Base-by-base conservation (phyloP, 2,329 filamentous ascomycete genomes). In the Botrytis fragariae region DNA sequence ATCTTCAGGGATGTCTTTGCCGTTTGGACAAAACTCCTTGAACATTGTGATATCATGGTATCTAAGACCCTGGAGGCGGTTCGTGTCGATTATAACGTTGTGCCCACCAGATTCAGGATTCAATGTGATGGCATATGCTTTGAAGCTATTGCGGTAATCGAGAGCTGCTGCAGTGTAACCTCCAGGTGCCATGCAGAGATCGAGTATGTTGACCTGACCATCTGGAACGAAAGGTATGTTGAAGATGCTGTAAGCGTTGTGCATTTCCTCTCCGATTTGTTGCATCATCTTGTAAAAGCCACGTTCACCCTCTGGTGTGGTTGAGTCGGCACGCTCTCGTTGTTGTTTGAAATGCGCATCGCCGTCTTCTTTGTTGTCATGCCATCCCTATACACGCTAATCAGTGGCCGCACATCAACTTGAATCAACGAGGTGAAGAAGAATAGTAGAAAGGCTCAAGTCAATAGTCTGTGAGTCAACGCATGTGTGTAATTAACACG, bases 231-330 rank as follows among this genome's bases (percentile, higher is more conserved):
- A 39, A 12, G 54, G 42, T 32, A 69, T 32, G 35, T 35, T 67
- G 29, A 79, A 65, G 45, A 71, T 73, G 14, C 63, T 51, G 7
- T 76, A 76, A 8, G 57, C n/a, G 1, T 51, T 14, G 12, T 87
- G 76, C 35, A 88, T 77, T 67, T 87, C 83, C 3, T 78, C 25
- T 2, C 79, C 85, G 51, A 88, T 85, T 1, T 73, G 69, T 59
- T 78, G 75, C 85, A 86, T 87, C 79, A 86, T 79, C 0, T 73
- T 70, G 76, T 81, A 86, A 75, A 87, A 85, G 62, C 73, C 75
- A 0, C 32, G 57, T 14, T 75, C 75, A 4, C 57, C 72, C 10
- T 79, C 75, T 7, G 74, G 59, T 35, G 75, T 73, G 1, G 80
- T 69, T 1, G 81, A 77, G 74, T 86, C 85, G 14, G 84, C 81